Percentiles rank a stretch among this genome's conserved stretches.
Evolutionary conservation across 2,329 filamentous ascomycete genomes (phyloP).

Genomic region (Penicillium sp.): DNA sequence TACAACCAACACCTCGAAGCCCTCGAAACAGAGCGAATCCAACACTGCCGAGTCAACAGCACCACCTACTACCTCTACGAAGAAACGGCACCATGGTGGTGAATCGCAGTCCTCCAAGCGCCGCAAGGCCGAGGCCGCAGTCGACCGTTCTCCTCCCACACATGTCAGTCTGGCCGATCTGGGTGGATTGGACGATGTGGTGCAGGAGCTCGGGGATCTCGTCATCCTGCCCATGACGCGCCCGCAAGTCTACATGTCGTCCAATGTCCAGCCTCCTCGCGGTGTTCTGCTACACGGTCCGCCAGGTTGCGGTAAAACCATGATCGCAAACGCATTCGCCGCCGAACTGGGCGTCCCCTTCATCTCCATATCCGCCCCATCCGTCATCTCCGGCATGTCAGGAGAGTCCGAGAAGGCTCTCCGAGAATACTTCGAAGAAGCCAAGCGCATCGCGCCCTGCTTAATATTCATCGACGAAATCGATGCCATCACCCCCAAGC

Average conservation of each 20-base stretch:
- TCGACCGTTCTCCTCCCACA: conserved; percentile 56
- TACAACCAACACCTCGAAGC: conserved; percentile 32
- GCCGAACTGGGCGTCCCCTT: conserved; percentile 67
- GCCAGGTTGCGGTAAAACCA: conserved; percentile 77
- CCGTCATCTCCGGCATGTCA: conserved; percentile 76
- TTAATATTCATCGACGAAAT: conserved; percentile 88
- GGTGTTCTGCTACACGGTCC: conserved; percentile 74
- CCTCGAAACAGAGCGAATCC: too few species aligned
- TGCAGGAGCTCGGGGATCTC: conserved; percentile 59
- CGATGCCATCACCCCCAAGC: conserved; percentile 79
- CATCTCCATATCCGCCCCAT: conserved; percentile 71
- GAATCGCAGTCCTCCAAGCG: conserved; percentile 63
- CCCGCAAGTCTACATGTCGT: conserved; percentile 56
- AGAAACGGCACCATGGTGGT: conserved; percentile 53
- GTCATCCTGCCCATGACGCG: conserved; percentile 64
- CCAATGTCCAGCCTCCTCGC: conserved; percentile 60
- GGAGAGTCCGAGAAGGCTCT: conserved; percentile 83
- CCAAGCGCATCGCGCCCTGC: conserved; percentile 74
- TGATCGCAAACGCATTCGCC: conserved; percentile 71
- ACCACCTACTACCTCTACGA: conserved; percentile 37
- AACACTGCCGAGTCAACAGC: conserved; percentile 23
- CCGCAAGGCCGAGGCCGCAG: conserved; percentile 50
- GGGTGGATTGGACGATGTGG: conserved; percentile 66
- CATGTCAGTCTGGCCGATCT: conserved; percentile 62
- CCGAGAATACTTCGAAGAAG: conserved; percentile 76